Evolutionary conservation across 2,329 filamentous ascomycete genomes (phyloP), one percentile per base, ranked within the genome.

Genomic region (Metarhizium anisopliae): DNA sequence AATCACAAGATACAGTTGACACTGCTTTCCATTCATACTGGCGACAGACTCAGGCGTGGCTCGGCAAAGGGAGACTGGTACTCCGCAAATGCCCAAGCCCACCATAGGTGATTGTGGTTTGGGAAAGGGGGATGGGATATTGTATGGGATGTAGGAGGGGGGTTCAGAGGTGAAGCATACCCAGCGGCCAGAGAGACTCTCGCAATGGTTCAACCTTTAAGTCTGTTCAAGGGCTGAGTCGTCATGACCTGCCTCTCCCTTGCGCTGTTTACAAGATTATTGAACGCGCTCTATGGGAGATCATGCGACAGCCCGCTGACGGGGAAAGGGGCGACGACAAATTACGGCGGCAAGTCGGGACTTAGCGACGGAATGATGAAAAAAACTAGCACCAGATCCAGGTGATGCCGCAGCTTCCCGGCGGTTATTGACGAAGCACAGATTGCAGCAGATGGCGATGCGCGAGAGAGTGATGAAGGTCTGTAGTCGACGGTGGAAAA

Each of bases 181-280:
- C 67, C 68, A 68, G 62, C 62, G 63, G 60, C 54, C 55, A 51
- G 61, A 61, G 59, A 53, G 60, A 54, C 59, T 61, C 57, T 59
- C 61, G 57, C 58, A 55, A 56, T 54, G 60, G 59, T 51, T 63
- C 59, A 61, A 61, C 62, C 60, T 59, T 65, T 62, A 53, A 64
- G 64, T 54, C 59, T 50, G 54, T 53, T 56, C 55, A 55, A 56
- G 55, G 52, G 56, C 55, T 49, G 56, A 51, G 53, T 54, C 52
- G 55, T 59, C 54, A 61, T 61, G 47, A 55, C 55, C 55, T 50
- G 52, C 47, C 56, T 58, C 57, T 60, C 62, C 65, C 60, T 62
- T 59, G 61, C 59, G 67, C 61, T 63, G 65, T 68, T 70, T 70
- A 70, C 68, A 67, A 60, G 57, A 67, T 68, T 59, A 61, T 66